Evolutionary conservation across 441 rosid genomes (phyloP).

Genomic region (Croton setiger): DNA sequence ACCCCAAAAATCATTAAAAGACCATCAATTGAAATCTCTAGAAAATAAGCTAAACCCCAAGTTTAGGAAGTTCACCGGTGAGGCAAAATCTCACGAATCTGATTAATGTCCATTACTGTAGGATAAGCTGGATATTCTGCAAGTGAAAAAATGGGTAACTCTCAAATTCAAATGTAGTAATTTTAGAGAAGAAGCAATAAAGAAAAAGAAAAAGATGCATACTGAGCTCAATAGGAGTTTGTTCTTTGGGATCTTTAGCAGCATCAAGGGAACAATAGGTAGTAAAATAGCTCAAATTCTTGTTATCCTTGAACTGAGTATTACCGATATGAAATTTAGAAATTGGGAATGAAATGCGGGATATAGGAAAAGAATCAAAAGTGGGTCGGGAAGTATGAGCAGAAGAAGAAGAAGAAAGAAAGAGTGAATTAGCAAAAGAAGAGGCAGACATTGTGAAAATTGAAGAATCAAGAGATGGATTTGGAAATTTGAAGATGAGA

Average conservation of each 20-base stretch:
- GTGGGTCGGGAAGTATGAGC: neutral
- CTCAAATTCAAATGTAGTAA: neutral
- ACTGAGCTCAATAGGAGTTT: slow-evolving; percentile 71
- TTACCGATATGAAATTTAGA: slow-evolving; percentile 28
- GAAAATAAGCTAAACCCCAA: neutral
- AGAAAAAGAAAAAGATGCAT: neutral
- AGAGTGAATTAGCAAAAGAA: slow-evolving; percentile 35
- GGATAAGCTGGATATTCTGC: slow-evolving; percentile 75
- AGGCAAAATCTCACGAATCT: slow-evolving; percentile 84
- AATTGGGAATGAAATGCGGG: slow-evolving; percentile 21
- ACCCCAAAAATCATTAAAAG: neutral
- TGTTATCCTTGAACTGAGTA: slow-evolving; percentile 20
- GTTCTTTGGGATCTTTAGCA: slow-evolving; percentile 29
- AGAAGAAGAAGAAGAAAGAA: slow-evolving; percentile 21
- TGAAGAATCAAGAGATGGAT: neutral
- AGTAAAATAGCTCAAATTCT: slow-evolving; percentile 18
- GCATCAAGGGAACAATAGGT: slow-evolving; percentile 41
- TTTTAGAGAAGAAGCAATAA: neutral
- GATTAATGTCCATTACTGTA: slow-evolving; percentile 79
- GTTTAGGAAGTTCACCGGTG: slow-evolving; percentile 46
- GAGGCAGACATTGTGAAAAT: slow-evolving; percentile 32
- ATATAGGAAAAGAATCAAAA: slow-evolving; percentile 5
- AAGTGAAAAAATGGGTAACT: slow-evolving; percentile 2
- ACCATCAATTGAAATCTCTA: neutral
- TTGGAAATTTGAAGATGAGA: neutral